Conservation (phyloP, 805 yeast genomes). For the Cyberlindnera galapagoensis region DNA sequence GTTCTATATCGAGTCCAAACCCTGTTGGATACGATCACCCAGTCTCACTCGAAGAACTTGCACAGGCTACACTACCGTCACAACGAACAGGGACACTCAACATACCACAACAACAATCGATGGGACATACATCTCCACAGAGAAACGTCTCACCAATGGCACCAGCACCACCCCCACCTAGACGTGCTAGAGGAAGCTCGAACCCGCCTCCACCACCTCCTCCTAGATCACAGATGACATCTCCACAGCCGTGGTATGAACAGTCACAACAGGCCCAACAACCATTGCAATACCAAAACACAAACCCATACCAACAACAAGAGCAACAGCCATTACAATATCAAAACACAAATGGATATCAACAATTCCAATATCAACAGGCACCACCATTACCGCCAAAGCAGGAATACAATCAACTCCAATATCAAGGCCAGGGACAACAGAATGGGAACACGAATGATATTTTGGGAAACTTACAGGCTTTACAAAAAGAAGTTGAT, state of each 20-base stretch:
- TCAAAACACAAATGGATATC: neutral
- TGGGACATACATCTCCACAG: neutral
- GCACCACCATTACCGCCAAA: conserved; percentile 21
- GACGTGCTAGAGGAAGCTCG: conserved; percentile 32
- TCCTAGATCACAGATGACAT: conserved; percentile 7
- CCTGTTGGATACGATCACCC: conserved; percentile 12
- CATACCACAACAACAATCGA: conserved; percentile 29
- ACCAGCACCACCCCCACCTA: conserved; percentile 32
- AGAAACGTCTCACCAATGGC: conserved; percentile 1
- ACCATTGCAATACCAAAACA: neutral
- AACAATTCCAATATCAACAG: neutral
- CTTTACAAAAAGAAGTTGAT: conserved; percentile 66
- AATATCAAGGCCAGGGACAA: conserved; percentile 19
- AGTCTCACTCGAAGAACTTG: conserved; percentile 10
- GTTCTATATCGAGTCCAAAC: conserved; percentile 21
- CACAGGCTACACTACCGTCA: conserved; percentile 12
- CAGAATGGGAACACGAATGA: conserved; percentile 28
- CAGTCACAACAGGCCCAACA: conserved; percentile 8
- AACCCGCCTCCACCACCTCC: conserved; percentile 23
- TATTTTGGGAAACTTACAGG: conserved; percentile 57
- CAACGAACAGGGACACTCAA: conserved; percentile 8
- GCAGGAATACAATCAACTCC: conserved; percentile 11
- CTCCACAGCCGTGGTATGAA: conserved; percentile 10
- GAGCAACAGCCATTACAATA: neutral
- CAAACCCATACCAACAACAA: neutral